These are phyloP conservation scores for Geotrichum ghanense DNA, from an alignment of 805 yeast genomes.

Conservation along the genomic window DNA sequence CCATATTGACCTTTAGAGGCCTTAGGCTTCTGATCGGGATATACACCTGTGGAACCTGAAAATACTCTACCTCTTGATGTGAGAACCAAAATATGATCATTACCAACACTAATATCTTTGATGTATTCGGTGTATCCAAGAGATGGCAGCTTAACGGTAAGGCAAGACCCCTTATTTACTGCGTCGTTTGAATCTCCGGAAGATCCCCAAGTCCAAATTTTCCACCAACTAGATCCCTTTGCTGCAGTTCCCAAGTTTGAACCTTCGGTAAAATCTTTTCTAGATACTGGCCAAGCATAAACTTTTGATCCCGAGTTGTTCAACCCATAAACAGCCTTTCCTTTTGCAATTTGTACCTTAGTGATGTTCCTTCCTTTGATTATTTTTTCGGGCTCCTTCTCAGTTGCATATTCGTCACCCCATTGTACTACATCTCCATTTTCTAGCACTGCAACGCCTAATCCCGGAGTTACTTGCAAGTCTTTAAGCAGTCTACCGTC, in stretches of 20 bases:
- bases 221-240: slow-evolving; percentile 8
- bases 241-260: slow-evolving; percentile 14
- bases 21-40: slow-evolving; percentile 25
- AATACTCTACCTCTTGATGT: slow-evolving; percentile 50
- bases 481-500: slow-evolving; percentile 48
- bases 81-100: slow-evolving; percentile 54
- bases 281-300: slow-evolving; percentile 1
- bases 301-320: slow-evolving; percentile 28
- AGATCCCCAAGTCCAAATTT: slow-evolving; percentile 1
- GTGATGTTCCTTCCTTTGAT: slow-evolving; percentile 37
- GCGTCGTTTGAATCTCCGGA: neutral
- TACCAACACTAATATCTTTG: slow-evolving; percentile 49
- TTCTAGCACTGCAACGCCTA: slow-evolving; percentile 45
- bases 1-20: slow-evolving; percentile 73
- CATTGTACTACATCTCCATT: slow-evolving; percentile 70
- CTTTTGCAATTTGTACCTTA: slow-evolving; percentile 40
- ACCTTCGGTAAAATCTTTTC: slow-evolving; percentile 13
- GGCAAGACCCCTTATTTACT: neutral
- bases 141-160: slow-evolving; percentile 7
- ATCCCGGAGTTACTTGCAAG: slow-evolving; percentile 38
- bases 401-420: slow-evolving; percentile 34
- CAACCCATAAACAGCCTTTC: slow-evolving; percentile 32
- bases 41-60: slow-evolving; percentile 47
- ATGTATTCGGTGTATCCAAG: slow-evolving; percentile 37
- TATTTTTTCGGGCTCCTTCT: slow-evolving; percentile 22